phyloP scores from a whole-genome alignment of 73 alveolate species.

The Symbiodinium pilosum region DNA sequence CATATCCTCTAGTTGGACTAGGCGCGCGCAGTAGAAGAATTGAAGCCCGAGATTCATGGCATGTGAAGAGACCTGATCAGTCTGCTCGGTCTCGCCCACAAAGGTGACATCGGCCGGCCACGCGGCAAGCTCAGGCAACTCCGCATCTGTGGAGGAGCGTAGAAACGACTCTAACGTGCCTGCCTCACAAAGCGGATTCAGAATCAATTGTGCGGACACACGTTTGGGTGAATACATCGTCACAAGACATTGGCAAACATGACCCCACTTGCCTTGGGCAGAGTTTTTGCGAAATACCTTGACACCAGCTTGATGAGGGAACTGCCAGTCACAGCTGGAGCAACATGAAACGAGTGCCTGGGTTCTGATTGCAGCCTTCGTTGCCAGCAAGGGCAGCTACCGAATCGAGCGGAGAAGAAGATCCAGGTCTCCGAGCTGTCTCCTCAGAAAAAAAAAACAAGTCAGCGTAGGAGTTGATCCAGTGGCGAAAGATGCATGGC shows the following conservation, averaged over 20 bases:
- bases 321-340: too few relatives aligned
- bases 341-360: too few relatives aligned
- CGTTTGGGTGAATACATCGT: too few relatives aligned
- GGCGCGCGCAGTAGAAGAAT: not conserved
- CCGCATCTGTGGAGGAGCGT: constrained; percentile 23
- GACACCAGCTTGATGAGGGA: not conserved
- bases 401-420: constrained; percentile 55
- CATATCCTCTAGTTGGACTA: not conserved
- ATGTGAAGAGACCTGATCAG: not conserved
- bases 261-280: not conserved
- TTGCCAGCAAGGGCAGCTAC: constrained; percentile 50
- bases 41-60: not conserved
- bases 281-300: not conserved
- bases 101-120: constrained; percentile 17
- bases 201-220: not conserved
- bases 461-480: too few relatives aligned
- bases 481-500: not conserved
- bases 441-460: not conserved
- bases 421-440: constrained; percentile 31
- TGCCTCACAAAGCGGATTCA: constrained; percentile 42
- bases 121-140: constrained; percentile 23
- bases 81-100: not conserved
- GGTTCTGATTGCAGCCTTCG: not conserved
- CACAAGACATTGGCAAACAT: too few relatives aligned
- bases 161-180: constrained; percentile 51